These are phyloP conservation scores for Oidiodendron maius DNA, from an alignment of 495 filamentous ascomycete genomes.

Conservation along the genomic window DNA sequence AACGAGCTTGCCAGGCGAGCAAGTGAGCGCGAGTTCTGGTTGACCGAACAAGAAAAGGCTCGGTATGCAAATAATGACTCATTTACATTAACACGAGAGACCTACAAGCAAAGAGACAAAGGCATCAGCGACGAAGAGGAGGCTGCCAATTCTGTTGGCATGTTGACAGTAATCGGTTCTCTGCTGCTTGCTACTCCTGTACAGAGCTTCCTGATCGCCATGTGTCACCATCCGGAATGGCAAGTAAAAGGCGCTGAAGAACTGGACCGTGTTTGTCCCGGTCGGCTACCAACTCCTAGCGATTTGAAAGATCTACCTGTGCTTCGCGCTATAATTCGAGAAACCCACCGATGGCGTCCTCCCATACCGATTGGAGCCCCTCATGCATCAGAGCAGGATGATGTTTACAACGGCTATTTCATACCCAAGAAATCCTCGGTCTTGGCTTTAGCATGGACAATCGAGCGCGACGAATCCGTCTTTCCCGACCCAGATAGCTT, in stretches of 20 bases:
- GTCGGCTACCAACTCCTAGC: slow-evolving; percentile 40
- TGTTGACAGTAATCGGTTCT: slow-evolving; percentile 34
- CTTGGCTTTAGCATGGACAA: slow-evolving; percentile 22
- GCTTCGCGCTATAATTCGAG: slow-evolving; percentile 38
- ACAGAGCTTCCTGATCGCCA: slow-evolving; percentile 40
- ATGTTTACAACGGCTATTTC: slow-evolving; percentile 41
- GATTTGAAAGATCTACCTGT: slow-evolving; percentile 40
- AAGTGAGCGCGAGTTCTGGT: slow-evolving; percentile 9
- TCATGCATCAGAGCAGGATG: slow-evolving; percentile 37
- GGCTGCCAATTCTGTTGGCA: slow-evolving; percentile 30
- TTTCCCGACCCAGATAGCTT: slow-evolving; percentile 61
- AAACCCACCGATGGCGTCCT: slow-evolving; percentile 48
- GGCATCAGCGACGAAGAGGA: slow-evolving; percentile 3
- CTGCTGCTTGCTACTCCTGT: slow-evolving; percentile 30
- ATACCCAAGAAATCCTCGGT: slow-evolving; percentile 36
- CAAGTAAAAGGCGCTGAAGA: slow-evolving; percentile 45
- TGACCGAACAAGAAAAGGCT: slow-evolving; percentile 12
- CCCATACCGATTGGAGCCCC: slow-evolving; percentile 31
- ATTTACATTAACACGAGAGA: too few relatives aligned
- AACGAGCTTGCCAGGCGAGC: background rate
- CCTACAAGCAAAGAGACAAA: too few relatives aligned
- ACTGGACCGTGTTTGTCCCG: slow-evolving; percentile 48
- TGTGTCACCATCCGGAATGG: slow-evolving; percentile 53
- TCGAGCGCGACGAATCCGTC: slow-evolving; percentile 50
- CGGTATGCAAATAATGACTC: too few relatives aligned